Evolutionary conservation across 2,329 filamentous ascomycete species (phyloP).

Genomic region (Aspergillus glaucus): DNA sequence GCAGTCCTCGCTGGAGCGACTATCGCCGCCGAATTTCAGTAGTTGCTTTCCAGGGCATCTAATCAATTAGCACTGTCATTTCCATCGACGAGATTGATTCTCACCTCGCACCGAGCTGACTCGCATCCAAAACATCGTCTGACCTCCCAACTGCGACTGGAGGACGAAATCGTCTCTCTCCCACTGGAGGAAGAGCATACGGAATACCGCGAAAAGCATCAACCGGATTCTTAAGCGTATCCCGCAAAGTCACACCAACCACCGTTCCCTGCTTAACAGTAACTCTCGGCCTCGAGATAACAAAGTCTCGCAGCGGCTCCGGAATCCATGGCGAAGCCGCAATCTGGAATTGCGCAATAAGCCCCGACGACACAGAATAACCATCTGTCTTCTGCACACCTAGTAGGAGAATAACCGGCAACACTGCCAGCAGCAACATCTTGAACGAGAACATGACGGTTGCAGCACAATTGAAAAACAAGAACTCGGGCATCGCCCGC

Average conservation of each 20-base stretch:
- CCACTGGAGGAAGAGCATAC: constrained; percentile 44
- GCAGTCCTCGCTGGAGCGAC: constrained; percentile 43
- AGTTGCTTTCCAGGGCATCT: constrained; percentile 39
- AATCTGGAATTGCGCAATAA: neutral
- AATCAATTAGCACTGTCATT: neutral
- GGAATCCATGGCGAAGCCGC: neutral
- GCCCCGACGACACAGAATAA: neutral
- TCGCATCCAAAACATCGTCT: constrained; percentile 28
- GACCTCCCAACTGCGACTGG: constrained; percentile 23
- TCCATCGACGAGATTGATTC: neutral
- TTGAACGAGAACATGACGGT: neutral
- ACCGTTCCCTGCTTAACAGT: constrained; percentile 21
- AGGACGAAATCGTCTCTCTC: constrained; percentile 42
- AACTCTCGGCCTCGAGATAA: constrained; percentile 1
- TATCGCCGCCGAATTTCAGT: constrained; percentile 43
- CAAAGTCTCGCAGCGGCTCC: neutral
- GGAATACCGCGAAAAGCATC: constrained; percentile 45
- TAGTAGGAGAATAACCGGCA: neutral
- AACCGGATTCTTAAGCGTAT: constrained; percentile 19
- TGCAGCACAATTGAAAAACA: neutral
- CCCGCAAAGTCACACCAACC: constrained; percentile 20
- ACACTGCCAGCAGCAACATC: neutral
- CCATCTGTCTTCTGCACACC: neutral
- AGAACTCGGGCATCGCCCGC: neutral
- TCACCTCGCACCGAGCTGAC: constrained; percentile 24